Base-by-base conservation (phyloP, 192 early-diverging fungal species). In the Spizellomyces punctatus region DNA sequence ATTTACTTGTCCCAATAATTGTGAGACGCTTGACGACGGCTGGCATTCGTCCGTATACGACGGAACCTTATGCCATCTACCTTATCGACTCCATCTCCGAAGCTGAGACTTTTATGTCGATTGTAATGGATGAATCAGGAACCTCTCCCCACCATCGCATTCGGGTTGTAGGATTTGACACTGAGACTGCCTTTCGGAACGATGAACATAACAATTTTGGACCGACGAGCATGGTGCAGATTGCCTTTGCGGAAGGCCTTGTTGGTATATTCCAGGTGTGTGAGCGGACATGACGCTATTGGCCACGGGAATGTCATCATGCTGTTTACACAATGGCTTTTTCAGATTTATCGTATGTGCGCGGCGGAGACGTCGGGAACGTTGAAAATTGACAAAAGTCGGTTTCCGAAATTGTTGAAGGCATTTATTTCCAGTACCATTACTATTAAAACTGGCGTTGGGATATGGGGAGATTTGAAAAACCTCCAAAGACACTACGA, bases 261-360 rank as follows among this genome's bases (percentile, higher is more conserved):
- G 70, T 72, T 6, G 70, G n/a, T n/a, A 64, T 72, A 14, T 72
- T 72, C 8, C 70, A 72, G 61, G 70, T 63, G 22, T 12, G 50
- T 19, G 50, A 22, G 27, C 12, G 12, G 17, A 61, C 4, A 36
- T 22, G 17, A 36, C 59, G 12, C 4, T 61, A 21, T 22, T n/a
- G 59, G 27, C 12, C 12, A 16, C 21, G 59, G 59, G n/a, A 16
- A 54, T n/a, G 17, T 19, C 50, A 54, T 54, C 27, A 54, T 54
- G 17, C 50, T 19, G 50, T n/a, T 61, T 54, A n/a, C 14, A 54
- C 0, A 3, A 14, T n/a, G 17, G 3, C 46, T 48, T 12, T 14
- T 48, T 16, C 0, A 67, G 66, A 3, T 67, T 10, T 58, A 67
- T 56, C 69, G 58, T 0, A 70, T 70, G 69, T 70, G 69, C 44